Conservation (phyloP, 257 asterid species). For the Capsicum rhomboideum region DNA sequence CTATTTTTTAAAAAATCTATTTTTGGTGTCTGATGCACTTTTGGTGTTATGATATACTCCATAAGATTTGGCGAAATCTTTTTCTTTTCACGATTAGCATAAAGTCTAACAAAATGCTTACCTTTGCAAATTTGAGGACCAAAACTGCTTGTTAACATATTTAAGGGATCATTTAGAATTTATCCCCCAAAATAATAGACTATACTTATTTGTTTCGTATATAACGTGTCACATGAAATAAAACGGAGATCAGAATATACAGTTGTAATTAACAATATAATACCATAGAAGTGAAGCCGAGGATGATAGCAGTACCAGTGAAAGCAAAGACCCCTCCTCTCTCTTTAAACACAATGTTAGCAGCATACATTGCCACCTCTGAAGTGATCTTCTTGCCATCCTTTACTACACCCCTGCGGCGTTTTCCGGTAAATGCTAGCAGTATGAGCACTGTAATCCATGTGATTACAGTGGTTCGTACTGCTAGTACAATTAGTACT, state of each 20-base stretch:
- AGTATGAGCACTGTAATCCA: slow-evolving; percentile 74
- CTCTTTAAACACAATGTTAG: slow-evolving; percentile 32
- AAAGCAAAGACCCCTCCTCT: slow-evolving; percentile 38
- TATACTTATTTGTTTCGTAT: no score
- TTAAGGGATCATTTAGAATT: no score
- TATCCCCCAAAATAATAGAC: no score
- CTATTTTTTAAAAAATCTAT: no score
- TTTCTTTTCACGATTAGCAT: background rate
- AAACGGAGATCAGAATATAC: background rate
- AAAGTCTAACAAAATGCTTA: no score
- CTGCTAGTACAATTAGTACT: slow-evolving; percentile 26
- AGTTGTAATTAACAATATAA: background rate
- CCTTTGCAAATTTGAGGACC: no score
- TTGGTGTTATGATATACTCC: no score
- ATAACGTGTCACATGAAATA: no score
- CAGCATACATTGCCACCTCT: slow-evolving; percentile 49
- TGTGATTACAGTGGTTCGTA: slow-evolving; percentile 49
- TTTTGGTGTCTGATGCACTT: no score
- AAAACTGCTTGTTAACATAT: no score
- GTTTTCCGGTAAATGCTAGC: slow-evolving; percentile 61
- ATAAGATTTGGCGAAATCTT: background rate
- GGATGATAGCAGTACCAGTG: slow-evolving; percentile 29
- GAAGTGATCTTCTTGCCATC: slow-evolving; percentile 60
- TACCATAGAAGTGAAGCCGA: slow-evolving; percentile 32
- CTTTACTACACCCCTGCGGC: slow-evolving; percentile 46